Evolutionary conservation across 768 basidiomycete species (phyloP), one percentile per base, ranked within the genome.

Genomic region (Tricholoma saponaceum): DNA sequence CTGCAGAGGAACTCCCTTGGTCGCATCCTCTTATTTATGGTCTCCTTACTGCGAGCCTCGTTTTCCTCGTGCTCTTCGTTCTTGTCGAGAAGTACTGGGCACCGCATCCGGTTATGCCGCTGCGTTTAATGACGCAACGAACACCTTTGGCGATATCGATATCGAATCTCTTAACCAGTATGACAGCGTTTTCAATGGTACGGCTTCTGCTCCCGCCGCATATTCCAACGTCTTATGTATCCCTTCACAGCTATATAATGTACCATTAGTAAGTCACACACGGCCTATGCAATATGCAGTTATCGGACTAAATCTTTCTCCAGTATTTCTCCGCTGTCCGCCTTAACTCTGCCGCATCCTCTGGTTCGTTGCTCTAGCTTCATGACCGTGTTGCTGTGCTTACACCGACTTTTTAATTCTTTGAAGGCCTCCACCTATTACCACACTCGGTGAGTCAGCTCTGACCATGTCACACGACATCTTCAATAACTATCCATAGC

Each of bases 71-170:
- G 5, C 64, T 77, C 2, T 98, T 99, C 70, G 67, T 95, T 28
- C 67, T 83, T 47, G 90, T 92, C 23, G 96, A 99, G 73, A 84
- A 85, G 56, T 78, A 81, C 62, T 85, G 83, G 76, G 85, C 91
- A 3, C 79, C 82, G 3, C 90, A 89, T 69, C 97, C 97, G 14
- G 89, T 98, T 52, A 89, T 99, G 86, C 96, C 96, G 50, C 73
- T 97, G 60, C 82, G 83, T 53, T 74, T 95, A 56, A 80, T 95
- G 32, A 82, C 79, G 30, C 83, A 86, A 66, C 78, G 94, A 55
- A 95, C 90, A 22, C 92, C 92, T 4, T 71, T 94, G 18, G 87
- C 90, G 10, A 85, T 94, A 26, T 90, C 91, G 4, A 57, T 95
- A 51, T 82, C 83, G 47, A 95, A 94, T 71, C 80, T 96, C 43